Conservation (phyloP, 129 eudicot species). For the Chrysanthemum lavandulifolium region DNA sequence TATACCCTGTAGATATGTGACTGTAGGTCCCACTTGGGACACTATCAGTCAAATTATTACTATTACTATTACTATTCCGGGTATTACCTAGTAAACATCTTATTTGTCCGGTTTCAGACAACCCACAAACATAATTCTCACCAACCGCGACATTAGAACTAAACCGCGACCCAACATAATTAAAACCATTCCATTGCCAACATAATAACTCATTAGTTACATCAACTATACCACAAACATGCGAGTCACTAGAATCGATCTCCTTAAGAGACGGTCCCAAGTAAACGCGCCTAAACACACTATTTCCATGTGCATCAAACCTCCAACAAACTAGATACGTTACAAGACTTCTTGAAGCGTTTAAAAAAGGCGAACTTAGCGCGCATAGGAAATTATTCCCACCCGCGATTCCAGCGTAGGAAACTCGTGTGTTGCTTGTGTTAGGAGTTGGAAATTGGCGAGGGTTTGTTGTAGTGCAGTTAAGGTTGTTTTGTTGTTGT, state of each 20-base stretch:
- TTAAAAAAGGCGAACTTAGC: slow-evolving; percentile 28
- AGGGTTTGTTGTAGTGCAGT: slow-evolving; percentile 41
- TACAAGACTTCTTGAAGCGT: not conserved
- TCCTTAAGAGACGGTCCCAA: slow-evolving; percentile 44
- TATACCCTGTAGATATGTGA: slow-evolving; percentile 52
- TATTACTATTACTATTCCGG: not conserved
- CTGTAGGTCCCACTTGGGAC: slow-evolving; percentile 44
- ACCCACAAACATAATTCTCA: slow-evolving; percentile 64
- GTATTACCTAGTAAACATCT: slow-evolving; percentile 33
- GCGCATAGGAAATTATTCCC: slow-evolving; percentile 74
- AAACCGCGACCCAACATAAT: not conserved
- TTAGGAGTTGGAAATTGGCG: slow-evolving; percentile 21
- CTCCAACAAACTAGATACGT: slow-evolving; percentile 72
- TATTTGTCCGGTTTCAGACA: slow-evolving; percentile 35
- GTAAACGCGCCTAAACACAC: slow-evolving; percentile 49
- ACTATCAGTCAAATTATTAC: slow-evolving; percentile 5
- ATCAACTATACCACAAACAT: slow-evolving; percentile 60
- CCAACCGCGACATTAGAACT: slow-evolving; percentile 55
- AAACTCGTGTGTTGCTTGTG: not conserved
- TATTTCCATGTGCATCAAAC: slow-evolving; percentile 31
- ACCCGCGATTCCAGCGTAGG: slow-evolving; percentile 56
- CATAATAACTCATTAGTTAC: slow-evolving; percentile 40
- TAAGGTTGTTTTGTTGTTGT: slow-evolving; percentile 37
- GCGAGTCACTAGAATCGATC: slow-evolving; percentile 50
- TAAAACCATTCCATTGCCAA: slow-evolving; percentile 64